A percentile compares a stretch with the other conserved stretches of the same genome.
Conservation (phyloP, 768 basidiomycete genomes). For the Coprinopsis sp. region DNA sequence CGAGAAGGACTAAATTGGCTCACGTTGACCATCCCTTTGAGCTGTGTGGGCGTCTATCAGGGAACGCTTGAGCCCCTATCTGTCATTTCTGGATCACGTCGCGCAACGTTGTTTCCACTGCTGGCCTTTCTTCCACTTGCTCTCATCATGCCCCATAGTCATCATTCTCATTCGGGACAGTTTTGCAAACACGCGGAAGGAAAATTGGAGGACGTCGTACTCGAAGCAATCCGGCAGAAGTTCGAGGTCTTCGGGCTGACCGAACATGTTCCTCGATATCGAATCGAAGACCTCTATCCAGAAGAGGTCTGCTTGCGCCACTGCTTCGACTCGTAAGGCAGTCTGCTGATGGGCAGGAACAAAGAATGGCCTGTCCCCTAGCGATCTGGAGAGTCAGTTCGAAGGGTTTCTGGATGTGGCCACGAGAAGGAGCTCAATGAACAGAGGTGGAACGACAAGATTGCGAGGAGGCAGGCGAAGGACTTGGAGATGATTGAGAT, state of each 20-base stretch:
- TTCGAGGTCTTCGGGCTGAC: slow-evolving; percentile 84
- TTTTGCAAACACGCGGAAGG: slow-evolving; percentile 91
- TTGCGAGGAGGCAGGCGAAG: slow-evolving; percentile 51
- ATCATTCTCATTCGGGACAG: slow-evolving; percentile 91
- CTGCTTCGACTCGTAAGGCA: too few species aligned
- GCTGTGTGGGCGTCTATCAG: too few species aligned
- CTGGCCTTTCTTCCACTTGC: slow-evolving; percentile 32
- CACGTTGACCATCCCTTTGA: too few species aligned
- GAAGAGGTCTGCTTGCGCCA: slow-evolving; percentile 69
- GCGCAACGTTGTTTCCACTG: too few species aligned
- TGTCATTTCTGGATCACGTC: too few species aligned
- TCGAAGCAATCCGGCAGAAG: slow-evolving; percentile 70
- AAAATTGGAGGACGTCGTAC: slow-evolving; percentile 73
- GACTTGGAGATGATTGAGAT: slow-evolving; percentile 53
- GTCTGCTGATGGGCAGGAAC: too few species aligned
- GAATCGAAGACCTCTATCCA: slow-evolving; percentile 81
- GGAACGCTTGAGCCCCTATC: too few species aligned
- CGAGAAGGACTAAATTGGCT: too few species aligned
- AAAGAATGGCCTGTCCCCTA: slow-evolving; percentile 32
- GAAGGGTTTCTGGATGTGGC: slow-evolving; percentile 56
- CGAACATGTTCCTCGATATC: slow-evolving; percentile 91
- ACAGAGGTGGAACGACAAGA: slow-evolving; percentile 59
- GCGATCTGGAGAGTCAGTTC: slow-evolving; percentile 60
- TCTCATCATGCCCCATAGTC: slow-evolving; percentile 54
- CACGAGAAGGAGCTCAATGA: slow-evolving; percentile 59